Evolutionary conservation across 2,329 filamentous ascomycete species (phyloP).

Genomic region (Xylaria sp.): DNA sequence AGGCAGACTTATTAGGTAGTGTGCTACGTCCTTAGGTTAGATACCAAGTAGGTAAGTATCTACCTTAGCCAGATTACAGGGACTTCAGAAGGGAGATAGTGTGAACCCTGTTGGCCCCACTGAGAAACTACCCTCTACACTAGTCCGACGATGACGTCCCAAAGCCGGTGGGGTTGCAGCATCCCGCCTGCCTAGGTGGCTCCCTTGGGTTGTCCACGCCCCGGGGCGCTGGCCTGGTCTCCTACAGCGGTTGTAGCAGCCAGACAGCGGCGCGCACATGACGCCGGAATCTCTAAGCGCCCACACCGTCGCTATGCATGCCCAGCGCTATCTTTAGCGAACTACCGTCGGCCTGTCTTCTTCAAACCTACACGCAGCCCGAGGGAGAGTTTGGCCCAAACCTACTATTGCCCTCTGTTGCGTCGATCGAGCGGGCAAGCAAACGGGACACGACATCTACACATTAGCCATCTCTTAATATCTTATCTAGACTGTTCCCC

Average conservation of each 20-base stretch:
- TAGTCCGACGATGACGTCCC: slow-evolving; percentile 16
- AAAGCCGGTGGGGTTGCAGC: slow-evolving; percentile 7
- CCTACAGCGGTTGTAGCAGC: too few species aligned
- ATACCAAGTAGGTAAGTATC: too few species aligned
- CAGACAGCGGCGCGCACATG: too few species aligned
- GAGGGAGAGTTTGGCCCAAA: neutral
- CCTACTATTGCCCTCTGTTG: neutral
- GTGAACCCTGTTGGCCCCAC: too few species aligned
- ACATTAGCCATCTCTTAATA: neutral
- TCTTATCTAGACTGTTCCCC: neutral
- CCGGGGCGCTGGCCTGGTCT: too few species aligned
- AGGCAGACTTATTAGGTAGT: too few species aligned
- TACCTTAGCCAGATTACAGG: too few species aligned
- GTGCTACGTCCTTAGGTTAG: too few species aligned
- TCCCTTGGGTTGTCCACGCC: too few species aligned
- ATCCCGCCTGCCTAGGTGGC: too few species aligned
- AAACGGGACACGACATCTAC: neutral
- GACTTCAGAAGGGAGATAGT: too few species aligned
- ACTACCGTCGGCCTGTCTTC: neutral
- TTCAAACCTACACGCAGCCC: neutral
- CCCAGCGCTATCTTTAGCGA: neutral
- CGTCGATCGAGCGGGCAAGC: neutral
- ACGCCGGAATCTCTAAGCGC: slow-evolving; percentile 16
- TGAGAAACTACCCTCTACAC: too few species aligned
- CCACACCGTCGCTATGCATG: neutral